Evolutionary conservation across 140 eudicot species (phyloP).

Genomic region (Erigeron philadelphicus): DNA sequence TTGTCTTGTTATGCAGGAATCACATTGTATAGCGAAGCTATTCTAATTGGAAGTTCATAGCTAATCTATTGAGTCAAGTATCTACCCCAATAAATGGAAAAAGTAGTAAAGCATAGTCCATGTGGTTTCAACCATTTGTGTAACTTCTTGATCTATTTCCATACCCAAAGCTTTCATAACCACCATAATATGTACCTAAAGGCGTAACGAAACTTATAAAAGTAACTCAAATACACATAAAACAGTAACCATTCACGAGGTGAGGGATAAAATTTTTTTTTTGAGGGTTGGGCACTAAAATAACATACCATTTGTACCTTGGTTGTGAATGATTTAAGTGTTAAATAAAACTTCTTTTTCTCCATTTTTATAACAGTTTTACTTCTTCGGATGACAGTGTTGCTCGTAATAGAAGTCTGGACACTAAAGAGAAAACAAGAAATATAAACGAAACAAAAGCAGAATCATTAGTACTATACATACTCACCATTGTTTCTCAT

Average conservation of each 20-base stretch:
- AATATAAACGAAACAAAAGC: neutral
- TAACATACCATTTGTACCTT: constrained; percentile 42
- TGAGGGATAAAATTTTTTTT: neutral
- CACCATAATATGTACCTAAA: constrained; percentile 81
- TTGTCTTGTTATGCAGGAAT: too few relatives aligned
- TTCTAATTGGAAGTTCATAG: too few relatives aligned
- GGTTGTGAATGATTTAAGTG: constrained; percentile 52
- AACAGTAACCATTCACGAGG: neutral
- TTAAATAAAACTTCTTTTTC: constrained; percentile 74
- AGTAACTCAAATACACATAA: too few relatives aligned
- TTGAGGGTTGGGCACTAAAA: neutral
- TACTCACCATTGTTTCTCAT: constrained; percentile 75
- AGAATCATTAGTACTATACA: neutral
- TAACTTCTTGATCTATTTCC: constrained; percentile 96
- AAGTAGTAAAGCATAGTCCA: constrained; percentile 70
- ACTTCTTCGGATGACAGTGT: constrained; percentile 66
- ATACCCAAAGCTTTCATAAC: constrained; percentile 98
- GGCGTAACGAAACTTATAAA: too few relatives aligned
- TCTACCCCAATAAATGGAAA: constrained; percentile 74
- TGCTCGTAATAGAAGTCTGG: constrained; percentile 85
- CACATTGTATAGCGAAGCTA: too few relatives aligned
- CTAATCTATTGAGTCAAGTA: too few relatives aligned
- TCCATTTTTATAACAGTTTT: constrained; percentile 76
- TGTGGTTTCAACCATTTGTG: constrained; percentile 98
- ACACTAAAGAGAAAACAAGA: constrained; percentile 40